Evolutionary conservation across 495 filamentous ascomycete genomes (phyloP).

Genomic region (Choiromyces venosus): DNA sequence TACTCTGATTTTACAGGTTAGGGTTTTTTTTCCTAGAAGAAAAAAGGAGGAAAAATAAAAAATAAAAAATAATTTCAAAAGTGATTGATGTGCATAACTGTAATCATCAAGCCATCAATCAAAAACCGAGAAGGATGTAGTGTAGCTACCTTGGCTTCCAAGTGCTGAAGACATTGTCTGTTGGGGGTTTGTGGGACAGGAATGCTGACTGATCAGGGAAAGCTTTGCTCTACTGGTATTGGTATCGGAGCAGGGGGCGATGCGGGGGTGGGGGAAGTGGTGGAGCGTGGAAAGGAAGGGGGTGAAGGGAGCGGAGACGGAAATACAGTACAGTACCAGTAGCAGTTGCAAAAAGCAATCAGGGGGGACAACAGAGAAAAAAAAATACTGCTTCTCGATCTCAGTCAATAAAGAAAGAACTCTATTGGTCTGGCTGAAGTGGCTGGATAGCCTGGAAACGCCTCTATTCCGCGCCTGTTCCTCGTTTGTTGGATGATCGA

Average conservation of each 20-base stretch:
- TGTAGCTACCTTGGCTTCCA: conserved; percentile 23
- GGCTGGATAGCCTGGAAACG: neutral
- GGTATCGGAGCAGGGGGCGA: neutral
- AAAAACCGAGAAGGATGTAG: conserved; percentile 7
- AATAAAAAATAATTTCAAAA: neutral
- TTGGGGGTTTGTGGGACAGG: neutral
- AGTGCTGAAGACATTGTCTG: conserved; percentile 23
- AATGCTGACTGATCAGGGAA: neutral
- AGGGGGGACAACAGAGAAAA: neutral
- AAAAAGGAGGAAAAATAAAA: neutral
- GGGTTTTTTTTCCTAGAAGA: neutral
- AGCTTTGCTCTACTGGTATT: neutral
- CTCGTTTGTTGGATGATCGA: neutral
- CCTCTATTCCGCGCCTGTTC: neutral
- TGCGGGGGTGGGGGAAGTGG: neutral
- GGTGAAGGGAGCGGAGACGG: neutral
- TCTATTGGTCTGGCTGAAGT: neutral
- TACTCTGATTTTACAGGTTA: conserved; percentile 12
- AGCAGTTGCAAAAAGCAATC: neutral
- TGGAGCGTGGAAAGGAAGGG: neutral
- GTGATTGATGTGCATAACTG: neutral
- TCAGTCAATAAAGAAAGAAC: neutral
- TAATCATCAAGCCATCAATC: neutral
- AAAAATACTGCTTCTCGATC: neutral
- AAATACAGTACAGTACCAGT: neutral